Base-by-base conservation (phyloP, 192 early-diverging fungal species). In the Glomus cerebriforme region DNA sequence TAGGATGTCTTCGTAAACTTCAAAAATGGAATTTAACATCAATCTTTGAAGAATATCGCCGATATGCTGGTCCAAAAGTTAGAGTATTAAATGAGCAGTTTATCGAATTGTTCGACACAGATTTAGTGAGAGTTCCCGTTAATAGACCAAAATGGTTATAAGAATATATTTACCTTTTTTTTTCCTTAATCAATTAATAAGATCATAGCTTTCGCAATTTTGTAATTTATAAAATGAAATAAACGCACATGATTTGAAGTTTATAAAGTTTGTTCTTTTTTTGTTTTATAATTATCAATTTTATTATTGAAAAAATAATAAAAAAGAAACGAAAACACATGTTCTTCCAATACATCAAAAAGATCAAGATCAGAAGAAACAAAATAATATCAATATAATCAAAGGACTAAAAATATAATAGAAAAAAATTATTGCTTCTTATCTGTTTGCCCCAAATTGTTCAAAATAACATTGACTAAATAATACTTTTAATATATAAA, bases 21-120 rank as follows among this genome's bases (percentile, higher is more conserved):
- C 98, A 99, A 83, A 87, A 92, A 43, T 99, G 98, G 98, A 99
- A 98, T 82, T 83, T 99, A 81, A 98, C 98, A 15, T 93, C 94
- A 26, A 99, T 99, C 22, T 98, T 99, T 84, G 98, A 99, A 83
- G 98, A 99, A 82, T 99, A 99, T 81, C 88, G 97, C 39, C 87
- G 96, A 54, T 97, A 96, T 83, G 95, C 96, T 19, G 96, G 96
- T 7, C 96, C 97, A 6, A 99, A 99, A 85, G 97, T 99, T 59
- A 88, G 97, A 49, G 87, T 98, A n/a, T 84, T 98, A 73, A 97
- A 97, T 83, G 97, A 99, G 85, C 97, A 96, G 81, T 95, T 96
- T 82, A 95, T 96, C 75, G 95, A 94, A 81, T 79, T 99, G 32
- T 99, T 99, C 86, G 98, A 99, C 82, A 98, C 94, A 7, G 98